Percentiles rank a stretch among this genome's conserved stretches.
Evolutionary conservation across 331 rosid species (phyloP).

Genomic region (Arachis monticola): DNA sequence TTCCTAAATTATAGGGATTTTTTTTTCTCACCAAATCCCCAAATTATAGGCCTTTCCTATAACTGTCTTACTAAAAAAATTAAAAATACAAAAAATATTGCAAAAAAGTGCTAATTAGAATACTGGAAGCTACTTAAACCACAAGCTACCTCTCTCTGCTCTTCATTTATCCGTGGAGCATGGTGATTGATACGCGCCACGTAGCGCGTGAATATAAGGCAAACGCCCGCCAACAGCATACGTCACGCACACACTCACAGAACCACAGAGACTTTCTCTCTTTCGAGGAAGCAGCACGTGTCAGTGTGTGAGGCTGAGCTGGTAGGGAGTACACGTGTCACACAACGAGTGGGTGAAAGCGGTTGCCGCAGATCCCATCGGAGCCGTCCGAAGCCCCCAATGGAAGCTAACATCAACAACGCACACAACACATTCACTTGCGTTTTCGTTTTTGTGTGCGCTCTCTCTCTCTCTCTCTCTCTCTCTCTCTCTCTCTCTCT

Average conservation of each 20-base stretch:
- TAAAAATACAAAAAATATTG: background rate
- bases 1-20: background rate
- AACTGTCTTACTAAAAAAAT: background rate
- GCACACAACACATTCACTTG: conserved; percentile 21
- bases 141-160: background rate
- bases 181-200: background rate
- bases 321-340: conserved; percentile 58
- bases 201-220: background rate
- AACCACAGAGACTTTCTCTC: conserved; percentile 32
- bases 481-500: conserved; percentile 51
- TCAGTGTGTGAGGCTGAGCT: conserved; percentile 66
- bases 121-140: background rate
- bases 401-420: conserved; percentile 20
- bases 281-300: conserved; percentile 85
- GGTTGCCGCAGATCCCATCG: conserved; percentile 55
- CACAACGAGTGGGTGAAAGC: conserved; percentile 24
- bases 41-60: background rate
- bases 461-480: conserved; percentile 46
- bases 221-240: background rate
- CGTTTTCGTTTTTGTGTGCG: conserved; percentile 13
- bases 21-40: background rate
- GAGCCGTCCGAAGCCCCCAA: conserved; percentile 70
- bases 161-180: background rate
- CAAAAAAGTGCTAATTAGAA: too few relatives aligned
- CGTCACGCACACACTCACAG: background rate